Evolutionary conservation across 164 flowering plant species (phyloP).

Genomic region (Vitis cinerea): DNA sequence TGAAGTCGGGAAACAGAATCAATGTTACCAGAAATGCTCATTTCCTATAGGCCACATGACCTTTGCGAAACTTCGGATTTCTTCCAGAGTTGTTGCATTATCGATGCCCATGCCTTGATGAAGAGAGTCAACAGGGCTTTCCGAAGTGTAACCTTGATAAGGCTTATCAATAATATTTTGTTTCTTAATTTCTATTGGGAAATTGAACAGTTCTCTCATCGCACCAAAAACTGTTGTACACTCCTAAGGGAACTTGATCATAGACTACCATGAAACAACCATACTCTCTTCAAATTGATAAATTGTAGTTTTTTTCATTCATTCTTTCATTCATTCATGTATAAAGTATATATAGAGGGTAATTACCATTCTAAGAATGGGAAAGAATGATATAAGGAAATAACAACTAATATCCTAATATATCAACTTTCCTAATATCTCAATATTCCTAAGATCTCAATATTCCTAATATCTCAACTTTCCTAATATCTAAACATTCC

Average conservation of each 20-base stretch:
- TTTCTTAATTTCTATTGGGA: constrained; percentile 26
- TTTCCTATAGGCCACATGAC: constrained; percentile 46
- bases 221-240: constrained; percentile 1
- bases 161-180: constrained; percentile 19
- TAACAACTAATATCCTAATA: too few relatives aligned
- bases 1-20: background rate
- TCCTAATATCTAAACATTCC: too few relatives aligned
- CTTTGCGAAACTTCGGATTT: constrained; percentile 16
- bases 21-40: constrained; percentile 22
- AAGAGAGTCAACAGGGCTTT: constrained; percentile 9
- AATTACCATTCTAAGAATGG: too few relatives aligned
- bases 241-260: constrained; percentile 9
- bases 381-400: too few relatives aligned
- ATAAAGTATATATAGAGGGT: too few relatives aligned
- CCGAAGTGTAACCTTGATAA: constrained; percentile 14
- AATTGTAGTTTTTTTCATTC: too few relatives aligned
- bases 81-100: constrained; percentile 4
- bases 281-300: background rate
- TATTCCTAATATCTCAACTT: too few relatives aligned
- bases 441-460: too few relatives aligned
- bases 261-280: constrained; percentile 24
- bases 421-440: too few relatives aligned
- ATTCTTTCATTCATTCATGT: too few relatives aligned
- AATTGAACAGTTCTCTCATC: constrained; percentile 18
- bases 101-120: constrained; percentile 32